These are phyloP conservation scores for Colletotrichum sp. DNA, from an alignment of 2,329 filamentous ascomycete genomes.

Conservation along the genomic window DNA sequence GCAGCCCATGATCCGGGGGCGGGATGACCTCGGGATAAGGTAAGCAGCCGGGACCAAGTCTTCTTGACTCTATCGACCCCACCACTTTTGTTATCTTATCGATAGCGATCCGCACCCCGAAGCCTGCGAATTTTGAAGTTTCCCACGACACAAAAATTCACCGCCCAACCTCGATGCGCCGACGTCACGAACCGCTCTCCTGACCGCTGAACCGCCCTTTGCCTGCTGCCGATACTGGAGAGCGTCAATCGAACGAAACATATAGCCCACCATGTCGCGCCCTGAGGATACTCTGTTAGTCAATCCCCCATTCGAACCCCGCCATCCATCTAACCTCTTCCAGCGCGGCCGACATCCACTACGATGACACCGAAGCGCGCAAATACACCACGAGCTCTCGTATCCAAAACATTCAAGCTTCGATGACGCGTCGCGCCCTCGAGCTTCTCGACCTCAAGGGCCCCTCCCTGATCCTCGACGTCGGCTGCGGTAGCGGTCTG, in stretches of 20 bases:
- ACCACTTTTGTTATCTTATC: background rate
- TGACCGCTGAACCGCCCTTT: background rate
- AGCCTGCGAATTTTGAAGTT: slow-evolving; percentile 17
- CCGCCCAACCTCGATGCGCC: slow-evolving; percentile 13
- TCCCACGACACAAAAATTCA: slow-evolving; percentile 16
- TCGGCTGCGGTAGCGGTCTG: slow-evolving; percentile 95
- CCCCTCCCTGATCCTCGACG: slow-evolving; percentile 89
- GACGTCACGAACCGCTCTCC: background rate
- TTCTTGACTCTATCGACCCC: background rate
- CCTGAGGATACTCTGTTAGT: slow-evolving; percentile 91
- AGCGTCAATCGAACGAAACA: background rate
- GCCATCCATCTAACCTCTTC: slow-evolving; percentile 6
- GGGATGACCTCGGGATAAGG: background rate
- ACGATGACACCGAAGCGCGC: slow-evolving; percentile 92
- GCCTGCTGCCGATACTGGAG: no score
- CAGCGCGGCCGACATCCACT: slow-evolving; percentile 95
- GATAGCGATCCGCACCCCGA: slow-evolving; percentile 12
- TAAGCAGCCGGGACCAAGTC: background rate
- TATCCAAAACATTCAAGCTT: slow-evolving; percentile 92
- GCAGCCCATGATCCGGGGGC: background rate
- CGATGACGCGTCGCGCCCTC: slow-evolving; percentile 93
- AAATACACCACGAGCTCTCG: slow-evolving; percentile 98
- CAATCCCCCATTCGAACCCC: slow-evolving; percentile 18
- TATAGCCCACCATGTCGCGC: slow-evolving; percentile 76
- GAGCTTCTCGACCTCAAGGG: slow-evolving; percentile 81